Base-by-base conservation (phyloP, 176 grass and related monocot genomes). In the maize (Zea mays) region DNA sequence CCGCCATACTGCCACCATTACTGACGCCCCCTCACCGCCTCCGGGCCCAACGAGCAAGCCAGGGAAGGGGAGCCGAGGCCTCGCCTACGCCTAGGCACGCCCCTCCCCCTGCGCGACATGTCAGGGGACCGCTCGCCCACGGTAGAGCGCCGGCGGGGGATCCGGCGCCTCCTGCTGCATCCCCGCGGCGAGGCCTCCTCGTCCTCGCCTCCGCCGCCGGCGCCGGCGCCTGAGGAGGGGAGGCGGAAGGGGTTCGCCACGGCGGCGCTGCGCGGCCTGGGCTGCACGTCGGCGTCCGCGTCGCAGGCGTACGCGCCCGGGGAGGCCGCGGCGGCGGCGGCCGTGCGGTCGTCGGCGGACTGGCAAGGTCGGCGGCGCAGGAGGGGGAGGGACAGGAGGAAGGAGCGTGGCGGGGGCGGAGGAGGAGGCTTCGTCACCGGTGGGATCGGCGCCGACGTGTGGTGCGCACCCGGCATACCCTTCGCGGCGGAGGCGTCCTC, bases 401-500 rank as follows among this genome's bases (percentile, higher is more conserved):
- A 88, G 78, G 76, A 94, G 65, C 44, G 86, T 33, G 78, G 52
- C 3, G 68, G 71, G 0, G 73, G 35, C 3, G 55, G 71, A 0
- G 68, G 84, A 2, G 81, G 78, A 7, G 81, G 69, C 0, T 52
- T 81, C 35, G 92, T 73, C 1, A 73, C 75, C 4, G 88, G 85
- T 3, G 86, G 85, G 70, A 83, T 80, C 70, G 81, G 81, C 62
- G 84, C 82, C 70, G 96, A 96, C 81, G 88, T 99, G 62, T 99
- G 96, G 96, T 99, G 96, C 78, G 83, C 92, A 5, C 92, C 88
- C 4, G 92, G 88, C 58, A 94, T 94, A 47, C 92, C 92, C 7
- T 94, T 94, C 85, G 86, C 88, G 6, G 96, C 93, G 0, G 96
- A 99, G 75, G 92, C 96, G 41, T 92, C 93, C 17, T 96, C 96